phyloP scores from a whole-genome alignment of 2,329 filamentous ascomycete species.

The Keithomyces neogunnii region DNA sequence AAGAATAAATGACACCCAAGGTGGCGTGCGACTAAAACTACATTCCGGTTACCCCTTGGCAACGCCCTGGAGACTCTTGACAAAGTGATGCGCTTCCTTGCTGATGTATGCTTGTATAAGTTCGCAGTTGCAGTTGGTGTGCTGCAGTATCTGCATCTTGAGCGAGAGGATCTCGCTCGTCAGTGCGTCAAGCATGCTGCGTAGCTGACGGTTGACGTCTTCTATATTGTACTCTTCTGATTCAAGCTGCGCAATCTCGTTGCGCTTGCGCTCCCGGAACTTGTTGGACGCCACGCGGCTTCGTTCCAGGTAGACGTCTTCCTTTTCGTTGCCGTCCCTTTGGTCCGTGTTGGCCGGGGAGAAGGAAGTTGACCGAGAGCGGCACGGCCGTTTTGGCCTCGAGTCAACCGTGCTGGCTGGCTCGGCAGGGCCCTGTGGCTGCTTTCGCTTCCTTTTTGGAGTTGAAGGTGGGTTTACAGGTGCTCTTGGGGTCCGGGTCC shows the following conservation, averaged over 20 bases:
- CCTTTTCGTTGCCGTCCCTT: not conserved
- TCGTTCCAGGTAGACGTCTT: slow-evolving; percentile 8
- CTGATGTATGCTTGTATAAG: slow-evolving; percentile 16
- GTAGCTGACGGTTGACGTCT: slow-evolving; percentile 8
- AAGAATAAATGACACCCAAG: not conserved
- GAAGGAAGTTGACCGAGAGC: slow-evolving; percentile 1
- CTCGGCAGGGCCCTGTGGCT: not conserved
- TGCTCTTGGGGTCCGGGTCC: not conserved
- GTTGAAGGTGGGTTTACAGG: too few relatives aligned
- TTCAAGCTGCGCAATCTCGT: slow-evolving; percentile 10
- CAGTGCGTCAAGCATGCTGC: slow-evolving; percentile 7
- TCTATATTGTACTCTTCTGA: slow-evolving; percentile 12
- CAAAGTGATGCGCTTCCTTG: slow-evolving; percentile 11
- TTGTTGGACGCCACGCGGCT: slow-evolving; percentile 18
- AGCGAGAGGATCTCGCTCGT: slow-evolving; percentile 13
- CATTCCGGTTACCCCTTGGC: not conserved
- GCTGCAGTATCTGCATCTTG: slow-evolving; percentile 15
- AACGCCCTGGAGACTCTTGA: slow-evolving; percentile 4
- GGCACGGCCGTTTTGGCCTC: not conserved
- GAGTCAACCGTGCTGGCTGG: not conserved
- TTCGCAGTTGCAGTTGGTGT: slow-evolving; percentile 14
- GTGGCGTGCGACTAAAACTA: too few relatives aligned
- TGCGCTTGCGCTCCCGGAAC: slow-evolving; percentile 15
- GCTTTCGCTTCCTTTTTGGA: not conserved
- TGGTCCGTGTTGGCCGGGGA: not conserved